A percentile compares a stretch with the other conserved stretches of the same genome.
phyloP scores from a whole-genome alignment of 2,329 filamentous ascomycete species.

The Aspergillus calidoustus region DNA sequence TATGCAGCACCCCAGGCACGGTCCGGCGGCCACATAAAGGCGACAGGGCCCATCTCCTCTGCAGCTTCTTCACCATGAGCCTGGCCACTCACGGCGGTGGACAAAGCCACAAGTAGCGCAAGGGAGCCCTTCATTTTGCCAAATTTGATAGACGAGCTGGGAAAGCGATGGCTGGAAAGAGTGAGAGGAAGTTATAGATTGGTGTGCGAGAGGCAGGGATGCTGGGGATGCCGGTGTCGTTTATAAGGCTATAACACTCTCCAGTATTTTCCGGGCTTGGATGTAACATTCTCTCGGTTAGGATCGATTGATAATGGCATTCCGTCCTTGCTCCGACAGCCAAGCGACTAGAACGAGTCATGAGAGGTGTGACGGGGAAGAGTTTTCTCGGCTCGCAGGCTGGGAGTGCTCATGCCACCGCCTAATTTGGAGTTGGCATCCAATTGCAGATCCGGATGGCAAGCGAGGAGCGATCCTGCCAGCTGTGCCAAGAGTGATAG shows the following conservation, averaged over 20 bases:
- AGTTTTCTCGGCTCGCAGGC: slow-evolving; percentile 7
- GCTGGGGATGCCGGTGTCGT: slow-evolving; percentile 1
- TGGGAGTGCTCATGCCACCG: slow-evolving; percentile 9
- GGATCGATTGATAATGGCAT: neutral
- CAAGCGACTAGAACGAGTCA: slow-evolving; percentile 7
- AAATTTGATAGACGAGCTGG: neutral
- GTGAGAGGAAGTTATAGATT: neutral
- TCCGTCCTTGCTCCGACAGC: neutral
- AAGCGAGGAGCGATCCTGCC: slow-evolving; percentile 6
- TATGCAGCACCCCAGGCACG: slow-evolving; percentile 58
- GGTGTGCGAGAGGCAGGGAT: neutral
- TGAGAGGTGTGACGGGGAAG: slow-evolving; percentile 5
- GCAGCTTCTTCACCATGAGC: slow-evolving; percentile 23
- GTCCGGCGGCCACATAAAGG: slow-evolving; percentile 65
- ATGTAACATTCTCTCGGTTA: slow-evolving; percentile 7
- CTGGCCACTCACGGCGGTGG: neutral
- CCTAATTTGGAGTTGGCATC: neutral
- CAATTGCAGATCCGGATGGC: slow-evolving; percentile 6
- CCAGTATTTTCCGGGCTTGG: neutral
- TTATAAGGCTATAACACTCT: slow-evolving; percentile 4
- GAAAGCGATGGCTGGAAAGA: neutral
- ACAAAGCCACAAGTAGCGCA: neutral
- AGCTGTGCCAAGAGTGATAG: slow-evolving; percentile 10
- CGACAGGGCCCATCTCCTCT: slow-evolving; percentile 59
- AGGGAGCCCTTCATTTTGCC: slow-evolving; percentile 4